phyloP scores from a whole-genome alignment of 257 asterid genomes.

The Forsythia suspensa region DNA sequence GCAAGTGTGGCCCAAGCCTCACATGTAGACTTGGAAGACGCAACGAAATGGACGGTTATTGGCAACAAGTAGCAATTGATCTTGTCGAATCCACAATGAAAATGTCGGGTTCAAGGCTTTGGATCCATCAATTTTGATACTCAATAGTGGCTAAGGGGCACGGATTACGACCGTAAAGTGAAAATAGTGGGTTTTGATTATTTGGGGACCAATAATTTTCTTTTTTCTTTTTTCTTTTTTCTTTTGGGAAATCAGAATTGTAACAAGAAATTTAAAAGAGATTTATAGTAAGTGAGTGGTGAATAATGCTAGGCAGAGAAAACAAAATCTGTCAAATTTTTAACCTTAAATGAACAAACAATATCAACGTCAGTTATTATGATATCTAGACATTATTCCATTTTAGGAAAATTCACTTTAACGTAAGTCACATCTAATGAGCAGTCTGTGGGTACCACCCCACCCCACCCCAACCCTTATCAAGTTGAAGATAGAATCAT shows the following conservation, averaged over 20 bases:
- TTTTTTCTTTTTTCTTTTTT: too few species aligned
- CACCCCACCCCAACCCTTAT: not conserved
- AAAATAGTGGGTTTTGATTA: not conserved
- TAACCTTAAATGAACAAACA: slow-evolving; percentile 38
- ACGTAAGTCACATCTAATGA: slow-evolving; percentile 37
- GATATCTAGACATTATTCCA: slow-evolving; percentile 42
- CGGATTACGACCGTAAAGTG: too few species aligned
- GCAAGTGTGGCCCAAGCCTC: too few species aligned
- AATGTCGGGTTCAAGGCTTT: too few species aligned
- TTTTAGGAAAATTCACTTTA: slow-evolving; percentile 42
- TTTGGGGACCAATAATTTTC: slow-evolving; percentile 9
- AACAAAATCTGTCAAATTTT: slow-evolving; percentile 43
- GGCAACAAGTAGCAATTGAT: too few species aligned
- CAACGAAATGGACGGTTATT: too few species aligned
- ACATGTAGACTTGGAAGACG: too few species aligned
- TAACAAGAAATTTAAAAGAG: not conserved
- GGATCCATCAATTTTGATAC: too few species aligned
- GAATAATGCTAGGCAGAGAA: slow-evolving; percentile 29
- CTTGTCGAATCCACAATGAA: too few species aligned
- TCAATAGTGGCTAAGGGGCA: too few species aligned
- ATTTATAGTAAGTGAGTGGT: not conserved
- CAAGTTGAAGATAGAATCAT: not conserved
- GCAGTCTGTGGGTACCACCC: slow-evolving; percentile 2
- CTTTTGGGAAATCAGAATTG: not conserved
- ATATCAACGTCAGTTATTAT: slow-evolving; percentile 37